Percentiles rank a stretch among this genome's conserved stretches.
Conservation (phyloP, 2,329 filamentous ascomycete species). For the Immersiporthe knoxdaviesiana region DNA sequence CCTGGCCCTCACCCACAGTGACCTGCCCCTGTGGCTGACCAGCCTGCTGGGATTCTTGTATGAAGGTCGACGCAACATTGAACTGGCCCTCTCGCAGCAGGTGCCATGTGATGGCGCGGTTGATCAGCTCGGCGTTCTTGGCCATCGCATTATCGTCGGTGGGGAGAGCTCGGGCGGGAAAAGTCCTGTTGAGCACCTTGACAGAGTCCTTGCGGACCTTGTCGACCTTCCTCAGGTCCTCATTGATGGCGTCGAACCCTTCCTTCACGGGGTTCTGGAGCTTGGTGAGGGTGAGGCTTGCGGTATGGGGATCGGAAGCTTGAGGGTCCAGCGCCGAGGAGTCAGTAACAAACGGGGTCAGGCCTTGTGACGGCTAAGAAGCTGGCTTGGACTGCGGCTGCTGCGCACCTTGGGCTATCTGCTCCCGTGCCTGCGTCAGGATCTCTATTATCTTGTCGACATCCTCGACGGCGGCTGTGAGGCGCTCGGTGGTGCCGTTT, state of each 20-base stretch:
- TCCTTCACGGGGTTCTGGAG: constrained; percentile 85
- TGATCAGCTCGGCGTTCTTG: constrained; percentile 76
- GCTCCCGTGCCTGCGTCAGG: constrained; percentile 72
- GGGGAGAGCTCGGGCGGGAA: constrained; percentile 64
- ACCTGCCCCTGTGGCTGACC: constrained; percentile 23
- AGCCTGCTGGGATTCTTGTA: constrained; percentile 64
- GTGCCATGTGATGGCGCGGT: constrained; percentile 95
- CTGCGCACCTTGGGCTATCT: constrained; percentile 68
- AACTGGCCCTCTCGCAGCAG: constrained; percentile 94
- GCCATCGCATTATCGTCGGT: constrained; percentile 81
- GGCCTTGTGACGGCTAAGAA: background rate
- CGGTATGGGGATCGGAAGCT: constrained; percentile 67
- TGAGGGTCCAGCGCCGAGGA: background rate
- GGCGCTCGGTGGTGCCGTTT: constrained; percentile 61
- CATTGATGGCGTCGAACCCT: constrained; percentile 78
- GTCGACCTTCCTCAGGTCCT: constrained; percentile 81
- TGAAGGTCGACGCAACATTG: constrained; percentile 81
- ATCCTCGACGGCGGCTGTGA: constrained; percentile 73
- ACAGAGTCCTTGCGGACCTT: constrained; percentile 81
- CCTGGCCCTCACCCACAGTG: background rate
- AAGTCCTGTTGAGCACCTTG: constrained; percentile 76
- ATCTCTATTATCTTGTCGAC: constrained; percentile 82
- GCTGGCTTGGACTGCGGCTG: constrained; percentile 12
- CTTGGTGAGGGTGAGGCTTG: constrained; percentile 76
- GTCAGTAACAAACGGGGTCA: constrained; percentile 24